Evolutionary conservation across 164 flowering plant species (phyloP).

Genomic region (Piper longum): DNA sequence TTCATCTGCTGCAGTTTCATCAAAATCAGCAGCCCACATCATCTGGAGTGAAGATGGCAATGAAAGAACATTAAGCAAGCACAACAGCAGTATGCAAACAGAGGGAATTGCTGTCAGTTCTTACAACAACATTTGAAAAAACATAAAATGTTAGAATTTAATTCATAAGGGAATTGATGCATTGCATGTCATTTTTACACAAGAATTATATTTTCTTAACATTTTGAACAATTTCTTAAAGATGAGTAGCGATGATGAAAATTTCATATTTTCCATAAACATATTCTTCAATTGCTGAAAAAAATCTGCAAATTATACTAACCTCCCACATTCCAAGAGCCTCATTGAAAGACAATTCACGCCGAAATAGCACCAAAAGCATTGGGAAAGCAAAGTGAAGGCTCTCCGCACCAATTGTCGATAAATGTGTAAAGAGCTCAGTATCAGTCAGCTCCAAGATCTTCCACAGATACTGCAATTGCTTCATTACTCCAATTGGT

Average conservation of each 20-base stretch:
- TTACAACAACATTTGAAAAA: slow-evolving; percentile 70
- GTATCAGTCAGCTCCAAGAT: slow-evolving; percentile 59
- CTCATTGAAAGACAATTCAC: slow-evolving; percentile 70
- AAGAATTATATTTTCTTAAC: too few species aligned
- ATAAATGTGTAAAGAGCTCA: slow-evolving; percentile 63
- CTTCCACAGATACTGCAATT: slow-evolving; percentile 59
- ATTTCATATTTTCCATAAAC: not conserved
- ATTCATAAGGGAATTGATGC: not conserved
- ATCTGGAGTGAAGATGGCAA: slow-evolving; percentile 29
- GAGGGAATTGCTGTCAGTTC: slow-evolving; percentile 60
- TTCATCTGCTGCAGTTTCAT: slow-evolving; percentile 33
- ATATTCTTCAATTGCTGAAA: not conserved
- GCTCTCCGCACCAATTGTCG: slow-evolving; percentile 75
- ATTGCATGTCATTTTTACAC: too few species aligned
- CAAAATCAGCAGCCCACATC: slow-evolving; percentile 98
- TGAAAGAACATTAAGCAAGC: not conserved
- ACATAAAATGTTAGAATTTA: slow-evolving; percentile 7
- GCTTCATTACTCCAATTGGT: slow-evolving; percentile 80
- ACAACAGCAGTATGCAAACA: not conserved
- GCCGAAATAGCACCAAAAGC: slow-evolving; percentile 83
- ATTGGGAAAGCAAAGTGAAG: slow-evolving; percentile 89
- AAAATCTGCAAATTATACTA: slow-evolving; percentile 13
- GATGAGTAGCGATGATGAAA: too few species aligned
- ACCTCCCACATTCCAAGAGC: slow-evolving; percentile 98
- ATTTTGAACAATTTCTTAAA: too few species aligned